Evolutionary conservation across 768 basidiomycete genomes (phyloP), one percentile per base, ranked within the genome.

Genomic region (Mycena venus): DNA sequence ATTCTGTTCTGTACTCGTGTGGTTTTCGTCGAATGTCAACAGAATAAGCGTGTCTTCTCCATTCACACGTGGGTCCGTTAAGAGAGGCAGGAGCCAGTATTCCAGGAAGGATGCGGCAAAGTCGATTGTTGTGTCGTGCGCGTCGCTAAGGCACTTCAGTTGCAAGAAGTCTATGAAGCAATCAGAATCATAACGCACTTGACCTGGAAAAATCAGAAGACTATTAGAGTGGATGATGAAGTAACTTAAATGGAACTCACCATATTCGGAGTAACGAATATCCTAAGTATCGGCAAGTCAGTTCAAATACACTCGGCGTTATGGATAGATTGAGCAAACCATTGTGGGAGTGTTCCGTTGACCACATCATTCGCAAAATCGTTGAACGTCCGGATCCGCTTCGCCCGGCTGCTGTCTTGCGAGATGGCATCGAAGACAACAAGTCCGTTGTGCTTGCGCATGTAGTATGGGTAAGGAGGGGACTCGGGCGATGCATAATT

Each of bases 1-100:
- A 79, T 93, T 93, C 78, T 88, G 88, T 51, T 83, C 79, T 36
- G 78, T 75, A 60, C 83, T 80, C 0, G 79, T 80, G 36, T 82
- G 85, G 36, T 83, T 90, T 81, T 93, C 92, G 68, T 93, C 92
- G 62, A 93, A 93, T 0, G 91, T 92, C 61, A 93, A 76, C 19
- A 92, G 76, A 76, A 93, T 89, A 67, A 93, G 83, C 0, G 92
- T 92, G 23, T 80, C 82, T 61, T 86, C 80, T 69, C 82, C 85
- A 79, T 93, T 92, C 82, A 93, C 92, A 63, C 83, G 81, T 6
- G 81, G 58, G 79, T 92, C 83, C 2, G 82, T 66, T 38, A 93
- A 86, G 19, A 92, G 78, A 1, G 91, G 90, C 17, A 84, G 31
- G 36, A 93, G 82, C 86, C 88, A 93, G 77, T 81, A 89, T 27